A percentile compares a stretch with the other conserved stretches of the same genome.
These are phyloP conservation scores for Fusarium luffae DNA, from an alignment of 2,329 filamentous ascomycete species.

Conservation along the genomic window DNA sequence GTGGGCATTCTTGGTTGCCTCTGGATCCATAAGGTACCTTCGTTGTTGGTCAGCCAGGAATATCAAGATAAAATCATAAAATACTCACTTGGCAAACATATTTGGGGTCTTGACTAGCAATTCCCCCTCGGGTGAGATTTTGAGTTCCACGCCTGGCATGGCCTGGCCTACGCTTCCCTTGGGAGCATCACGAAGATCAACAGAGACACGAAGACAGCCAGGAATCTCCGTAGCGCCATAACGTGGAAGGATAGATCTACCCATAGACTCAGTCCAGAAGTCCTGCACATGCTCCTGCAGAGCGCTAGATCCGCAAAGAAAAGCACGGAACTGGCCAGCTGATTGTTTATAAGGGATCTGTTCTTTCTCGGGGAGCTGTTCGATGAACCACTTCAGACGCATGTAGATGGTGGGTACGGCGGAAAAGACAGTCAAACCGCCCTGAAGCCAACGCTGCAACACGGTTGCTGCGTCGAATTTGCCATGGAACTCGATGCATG, in stretches of 20 bases:
- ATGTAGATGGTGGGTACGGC: background rate
- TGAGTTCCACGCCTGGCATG: background rate
- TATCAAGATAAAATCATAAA: too few relatives aligned
- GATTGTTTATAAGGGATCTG: background rate
- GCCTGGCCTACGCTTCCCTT: background rate
- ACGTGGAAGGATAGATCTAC: background rate
- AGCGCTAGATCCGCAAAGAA: background rate
- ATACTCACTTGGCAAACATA: constrained; percentile 1
- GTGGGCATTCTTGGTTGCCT: background rate
- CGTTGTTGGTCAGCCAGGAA: background rate
- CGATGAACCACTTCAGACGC: background rate
- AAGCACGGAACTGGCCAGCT: background rate
- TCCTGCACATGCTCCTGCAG: background rate
- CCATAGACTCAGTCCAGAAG: background rate
- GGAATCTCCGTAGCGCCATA: background rate
- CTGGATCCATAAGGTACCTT: background rate
- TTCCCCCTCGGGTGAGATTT: background rate
- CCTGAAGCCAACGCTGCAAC: background rate
- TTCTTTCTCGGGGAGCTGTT: background rate
- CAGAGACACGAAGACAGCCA: background rate
- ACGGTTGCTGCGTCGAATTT: background rate
- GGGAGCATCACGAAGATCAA: background rate
- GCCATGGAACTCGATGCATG: background rate
- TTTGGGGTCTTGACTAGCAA: background rate
- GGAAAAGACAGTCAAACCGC: background rate